Evolutionary conservation across 139 green algal genomes (phyloP).

Genomic region (Desmodesmus armatus): DNA sequence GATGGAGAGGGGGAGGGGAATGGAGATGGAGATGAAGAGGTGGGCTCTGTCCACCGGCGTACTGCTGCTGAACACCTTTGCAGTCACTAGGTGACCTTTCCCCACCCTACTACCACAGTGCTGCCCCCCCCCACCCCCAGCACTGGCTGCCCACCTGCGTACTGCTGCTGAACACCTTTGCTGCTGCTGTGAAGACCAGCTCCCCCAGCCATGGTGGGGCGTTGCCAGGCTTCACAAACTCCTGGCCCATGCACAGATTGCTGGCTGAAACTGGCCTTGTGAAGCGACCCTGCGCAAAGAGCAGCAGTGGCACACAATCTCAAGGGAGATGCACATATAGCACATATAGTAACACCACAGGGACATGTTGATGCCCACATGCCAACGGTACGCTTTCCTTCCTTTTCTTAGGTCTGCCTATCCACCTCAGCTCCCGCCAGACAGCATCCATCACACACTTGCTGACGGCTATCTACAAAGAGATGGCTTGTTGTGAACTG

Average conservation of each 20-base stretch:
- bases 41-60: no score
- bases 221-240: constrained; percentile 50
- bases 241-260: constrained; percentile 48
- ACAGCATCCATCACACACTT: background rate
- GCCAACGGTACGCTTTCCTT: background rate
- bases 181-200: constrained; percentile 42
- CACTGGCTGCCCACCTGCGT: constrained; percentile 10
- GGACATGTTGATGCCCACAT: background rate
- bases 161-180: constrained; percentile 47
- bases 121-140: background rate
- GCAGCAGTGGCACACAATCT: background rate
- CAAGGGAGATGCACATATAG: background rate
- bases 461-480: background rate
- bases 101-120: background rate
- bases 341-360: background rate
- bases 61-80: background rate
- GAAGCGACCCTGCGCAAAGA: constrained; percentile 37
- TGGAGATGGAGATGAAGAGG: background rate
- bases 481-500: background rate
- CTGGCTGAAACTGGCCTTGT: constrained; percentile 27
- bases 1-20: no score
- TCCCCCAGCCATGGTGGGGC: constrained; percentile 47
- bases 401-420: background rate
- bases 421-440: background rate
- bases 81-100: background rate